A percentile compares a stretch with the other conserved stretches of the same genome.
phyloP scores from a whole-genome alignment of 495 filamentous ascomycete species.

The Trichocladium uniseriatum region DNA sequence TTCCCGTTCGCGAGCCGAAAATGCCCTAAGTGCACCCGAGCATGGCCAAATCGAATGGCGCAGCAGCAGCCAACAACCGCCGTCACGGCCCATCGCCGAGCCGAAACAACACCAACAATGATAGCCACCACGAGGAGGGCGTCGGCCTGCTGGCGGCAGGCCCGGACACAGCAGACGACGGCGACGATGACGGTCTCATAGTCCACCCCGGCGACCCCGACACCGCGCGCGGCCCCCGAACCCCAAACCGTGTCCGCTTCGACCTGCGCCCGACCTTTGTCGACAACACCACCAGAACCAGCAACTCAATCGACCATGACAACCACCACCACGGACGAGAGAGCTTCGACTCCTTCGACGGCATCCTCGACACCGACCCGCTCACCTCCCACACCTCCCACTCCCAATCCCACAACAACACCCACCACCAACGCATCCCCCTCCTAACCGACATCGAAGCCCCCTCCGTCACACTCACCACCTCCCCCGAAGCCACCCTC shows the following conservation, averaged over 20 bases:
- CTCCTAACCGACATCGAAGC: conserved; percentile 81
- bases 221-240: conserved; percentile 56
- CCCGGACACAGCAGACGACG: conserved; percentile 17
- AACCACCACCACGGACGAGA: conserved; percentile 16
- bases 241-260: conserved; percentile 80
- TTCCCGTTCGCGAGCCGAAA: conserved; percentile 9
- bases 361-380: conserved; percentile 23
- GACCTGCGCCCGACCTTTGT: conserved; percentile 51
- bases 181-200: conserved; percentile 29
- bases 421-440: conserved; percentile 43
- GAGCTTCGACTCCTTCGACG: conserved; percentile 17
- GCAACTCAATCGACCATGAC: background rate
- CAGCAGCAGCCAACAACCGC: conserved; percentile 9
- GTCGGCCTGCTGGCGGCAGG: conserved; percentile 35
- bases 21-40: conserved; percentile 29
- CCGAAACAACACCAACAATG: background rate
- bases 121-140: conserved; percentile 31
- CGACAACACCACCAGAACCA: conserved; percentile 14
- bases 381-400: background rate
- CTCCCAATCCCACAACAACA: conserved; percentile 1
- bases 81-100: background rate
- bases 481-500: conserved; percentile 48
- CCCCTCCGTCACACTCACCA: conserved; percentile 64
- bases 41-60: conserved; percentile 36
- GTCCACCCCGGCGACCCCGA: conserved; percentile 24